Conservation (phyloP, 1,284 basidiomycete species). For the Malassezia equina region DNA sequence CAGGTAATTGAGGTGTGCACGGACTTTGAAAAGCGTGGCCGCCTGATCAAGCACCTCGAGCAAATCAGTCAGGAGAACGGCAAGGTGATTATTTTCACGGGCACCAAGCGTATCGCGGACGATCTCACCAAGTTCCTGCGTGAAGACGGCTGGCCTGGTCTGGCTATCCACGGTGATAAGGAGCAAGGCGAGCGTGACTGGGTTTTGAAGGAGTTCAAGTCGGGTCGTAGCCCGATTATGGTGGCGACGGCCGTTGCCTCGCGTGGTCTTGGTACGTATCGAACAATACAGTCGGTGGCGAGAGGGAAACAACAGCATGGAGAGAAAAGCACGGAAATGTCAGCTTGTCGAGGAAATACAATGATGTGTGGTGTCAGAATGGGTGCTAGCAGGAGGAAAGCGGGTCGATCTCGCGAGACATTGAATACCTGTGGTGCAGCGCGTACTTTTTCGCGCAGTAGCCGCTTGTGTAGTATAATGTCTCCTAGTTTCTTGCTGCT, state of each 20-base stretch:
- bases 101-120: slow-evolving; percentile 92
- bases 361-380: not conserved
- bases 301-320: not conserved
- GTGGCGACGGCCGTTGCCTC: slow-evolving; percentile 78
- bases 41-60: slow-evolving; percentile 93
- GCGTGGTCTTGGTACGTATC: slow-evolving; percentile 94
- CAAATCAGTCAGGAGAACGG: slow-evolving; percentile 92
- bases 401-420: not conserved
- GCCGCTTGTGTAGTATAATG: not conserved
- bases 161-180: slow-evolving; percentile 97
- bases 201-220: slow-evolving; percentile 97
- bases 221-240: slow-evolving; percentile 89
- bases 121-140: slow-evolving; percentile 72
- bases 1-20: slow-evolving; percentile 94
- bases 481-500: slow-evolving; percentile 1
- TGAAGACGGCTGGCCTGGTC: slow-evolving; percentile 77
- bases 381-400: not conserved
- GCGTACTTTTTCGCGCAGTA: not conserved
- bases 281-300: slow-evolving; percentile 14
- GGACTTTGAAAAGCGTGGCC: slow-evolving; percentile 92
- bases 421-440: not conserved
- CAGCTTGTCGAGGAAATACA: not conserved
- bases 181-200: slow-evolving; percentile 86
- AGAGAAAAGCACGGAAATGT: not conserved
- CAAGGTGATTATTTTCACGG: slow-evolving; percentile 97